Percentiles rank a stretch among this genome's conserved stretches.
Evolutionary conservation across 2,329 filamentous ascomycete genomes (phyloP).

Genomic region (Monosporascus sp.): DNA sequence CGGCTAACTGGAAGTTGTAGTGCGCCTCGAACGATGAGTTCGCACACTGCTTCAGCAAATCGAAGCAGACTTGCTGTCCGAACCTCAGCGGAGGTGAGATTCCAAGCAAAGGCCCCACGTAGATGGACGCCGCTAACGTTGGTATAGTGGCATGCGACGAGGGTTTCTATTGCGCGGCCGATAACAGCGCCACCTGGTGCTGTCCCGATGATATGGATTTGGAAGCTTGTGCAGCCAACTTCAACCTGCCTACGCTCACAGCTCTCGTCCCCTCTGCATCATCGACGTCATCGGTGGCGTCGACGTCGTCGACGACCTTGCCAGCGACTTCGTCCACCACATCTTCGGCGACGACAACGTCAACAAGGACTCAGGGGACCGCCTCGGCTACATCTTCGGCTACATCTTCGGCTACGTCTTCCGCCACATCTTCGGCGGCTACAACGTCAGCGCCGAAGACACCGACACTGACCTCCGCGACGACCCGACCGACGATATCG

Average conservation of each 20-base stretch:
- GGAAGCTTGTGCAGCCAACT: constrained; percentile 47
- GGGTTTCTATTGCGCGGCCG: constrained; percentile 59
- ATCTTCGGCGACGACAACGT: constrained; percentile 1
- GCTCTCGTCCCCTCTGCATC: constrained; percentile 39
- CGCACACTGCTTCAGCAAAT: constrained; percentile 55
- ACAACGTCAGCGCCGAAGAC: no score
- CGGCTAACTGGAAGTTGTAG: not conserved
- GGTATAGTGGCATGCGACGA: constrained; percentile 52
- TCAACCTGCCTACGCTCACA: constrained; percentile 30
- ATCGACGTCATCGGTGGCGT: constrained; percentile 35
- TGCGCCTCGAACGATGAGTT: constrained; percentile 34
- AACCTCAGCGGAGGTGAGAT: constrained; percentile 52
- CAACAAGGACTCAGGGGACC: not conserved
- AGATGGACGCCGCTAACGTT: constrained; percentile 1
- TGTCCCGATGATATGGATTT: constrained; percentile 53
- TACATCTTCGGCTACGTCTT: constrained; percentile 1
- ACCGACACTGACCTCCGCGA: no score
- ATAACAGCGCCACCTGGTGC: constrained; percentile 51
- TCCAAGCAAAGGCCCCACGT: constrained; percentile 1
- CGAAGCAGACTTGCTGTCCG: constrained; percentile 52
- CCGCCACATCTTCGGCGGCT: not conserved
- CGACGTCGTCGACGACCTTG: constrained; percentile 8
- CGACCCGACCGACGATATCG: no score
- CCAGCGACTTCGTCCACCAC: constrained; percentile 1
- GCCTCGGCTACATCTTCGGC: not conserved